A percentile compares a stretch with the other conserved stretches of the same genome.
Conservation (phyloP, 345 rosid species). For the Gossypium rotundifolium region DNA sequence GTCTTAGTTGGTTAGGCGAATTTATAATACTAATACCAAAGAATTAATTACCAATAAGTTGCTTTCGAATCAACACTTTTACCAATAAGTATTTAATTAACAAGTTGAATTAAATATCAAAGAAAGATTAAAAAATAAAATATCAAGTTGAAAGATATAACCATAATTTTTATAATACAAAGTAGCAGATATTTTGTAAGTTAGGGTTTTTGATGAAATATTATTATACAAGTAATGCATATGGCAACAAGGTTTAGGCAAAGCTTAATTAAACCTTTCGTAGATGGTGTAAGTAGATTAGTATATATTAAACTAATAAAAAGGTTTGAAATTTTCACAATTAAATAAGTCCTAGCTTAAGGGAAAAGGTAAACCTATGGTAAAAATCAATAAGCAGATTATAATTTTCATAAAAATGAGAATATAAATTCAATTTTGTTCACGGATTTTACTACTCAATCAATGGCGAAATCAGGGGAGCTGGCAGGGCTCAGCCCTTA, state of each 20-base stretch:
- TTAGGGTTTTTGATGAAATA: not conserved
- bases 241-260: constrained; percentile 4
- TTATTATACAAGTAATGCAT: not conserved
- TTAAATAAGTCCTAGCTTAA: not conserved
- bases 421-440: too few species aligned
- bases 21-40: not conserved
- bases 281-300: not conserved
- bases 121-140: not conserved
- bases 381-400: not conserved
- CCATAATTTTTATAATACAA: not conserved
- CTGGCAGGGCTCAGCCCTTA: too few species aligned
- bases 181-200: not conserved
- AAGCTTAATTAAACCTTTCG: not conserved
- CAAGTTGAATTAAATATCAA: not conserved
- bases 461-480: too few species aligned
- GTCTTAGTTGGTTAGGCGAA: not conserved
- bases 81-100: not conserved
- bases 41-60: not conserved
- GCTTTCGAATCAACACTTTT: not conserved
- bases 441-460: too few species aligned
- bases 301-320: constrained; percentile 1
- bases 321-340: constrained; percentile 12
- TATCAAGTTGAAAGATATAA: not conserved
- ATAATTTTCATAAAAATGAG: too few species aligned
- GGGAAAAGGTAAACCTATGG: not conserved